Percentiles rank a stretch among this genome's conserved stretches.
These are phyloP conservation scores for Favolaschia claudopus DNA, from an alignment of 768 basidiomycete genomes.

Conservation along the genomic window DNA sequence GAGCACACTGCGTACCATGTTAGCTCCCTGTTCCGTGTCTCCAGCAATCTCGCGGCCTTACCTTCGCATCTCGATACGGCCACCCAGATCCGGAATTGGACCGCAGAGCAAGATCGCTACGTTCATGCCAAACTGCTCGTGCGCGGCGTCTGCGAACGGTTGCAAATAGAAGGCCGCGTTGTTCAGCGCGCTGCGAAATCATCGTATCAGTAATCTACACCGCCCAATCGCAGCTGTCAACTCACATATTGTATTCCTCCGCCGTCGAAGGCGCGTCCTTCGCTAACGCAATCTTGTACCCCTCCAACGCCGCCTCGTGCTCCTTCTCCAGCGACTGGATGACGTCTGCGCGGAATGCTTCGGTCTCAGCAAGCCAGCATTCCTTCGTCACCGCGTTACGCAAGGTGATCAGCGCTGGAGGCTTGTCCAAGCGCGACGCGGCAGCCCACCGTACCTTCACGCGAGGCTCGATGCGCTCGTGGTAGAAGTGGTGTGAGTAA, in stretches of 20 bases:
- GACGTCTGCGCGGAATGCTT: background rate
- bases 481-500: background rate
- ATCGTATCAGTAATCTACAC: too few species aligned
- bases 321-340: background rate
- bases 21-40: too few species aligned
- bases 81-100: background rate
- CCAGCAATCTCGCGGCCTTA: background rate
- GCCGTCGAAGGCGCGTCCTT: background rate
- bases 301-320: background rate
- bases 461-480: background rate
- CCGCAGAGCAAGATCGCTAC: background rate
- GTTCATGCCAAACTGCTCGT: slow-evolving; percentile 2
- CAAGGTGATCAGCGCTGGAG: background rate
- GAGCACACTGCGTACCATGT: background rate
- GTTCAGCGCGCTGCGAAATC: background rate
- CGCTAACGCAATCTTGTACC: background rate
- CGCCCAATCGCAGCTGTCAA: background rate
- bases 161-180: background rate
- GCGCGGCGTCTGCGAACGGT: background rate
- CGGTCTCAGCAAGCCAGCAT: background rate
- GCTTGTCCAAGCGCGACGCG: too few species aligned
- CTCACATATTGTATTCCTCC: background rate
- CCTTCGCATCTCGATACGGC: slow-evolving; percentile 1
- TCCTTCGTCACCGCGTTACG: background rate
- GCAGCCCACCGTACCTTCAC: background rate